These are phyloP conservation scores for Gymnopilus dilepis DNA, from an alignment of 768 basidiomycete genomes.

Conservation along the genomic window DNA sequence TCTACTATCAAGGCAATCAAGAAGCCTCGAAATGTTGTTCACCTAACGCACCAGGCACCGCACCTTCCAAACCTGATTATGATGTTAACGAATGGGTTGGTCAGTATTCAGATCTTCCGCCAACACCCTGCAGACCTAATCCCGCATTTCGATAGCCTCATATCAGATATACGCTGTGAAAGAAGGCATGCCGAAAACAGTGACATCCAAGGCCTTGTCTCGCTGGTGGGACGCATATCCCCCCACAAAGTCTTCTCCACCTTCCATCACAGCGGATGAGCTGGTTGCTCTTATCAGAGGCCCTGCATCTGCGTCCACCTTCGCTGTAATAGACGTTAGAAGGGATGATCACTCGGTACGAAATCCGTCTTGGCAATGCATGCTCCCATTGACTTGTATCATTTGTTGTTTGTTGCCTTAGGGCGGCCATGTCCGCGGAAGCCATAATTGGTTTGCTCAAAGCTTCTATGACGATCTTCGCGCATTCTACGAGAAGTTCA, in stretches of 20 bases:
- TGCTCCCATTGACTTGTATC: neutral
- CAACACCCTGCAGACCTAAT: neutral
- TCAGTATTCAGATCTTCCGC: slow-evolving; percentile 27
- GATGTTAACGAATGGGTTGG: slow-evolving; percentile 52
- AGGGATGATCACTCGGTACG: slow-evolving; percentile 50
- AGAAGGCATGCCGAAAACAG: slow-evolving; percentile 11
- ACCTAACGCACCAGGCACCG: slow-evolving; percentile 8
- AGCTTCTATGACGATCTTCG: slow-evolving; percentile 53
- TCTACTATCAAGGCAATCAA: slow-evolving; percentile 32
- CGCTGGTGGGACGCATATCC: slow-evolving; percentile 66
- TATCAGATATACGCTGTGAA: slow-evolving; percentile 55
- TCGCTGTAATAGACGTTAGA: slow-evolving; percentile 57
- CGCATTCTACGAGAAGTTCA: slow-evolving; percentile 45
- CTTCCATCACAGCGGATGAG: slow-evolving; percentile 38
- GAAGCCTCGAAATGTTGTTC: slow-evolving; percentile 22
- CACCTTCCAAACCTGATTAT: slow-evolving; percentile 26
- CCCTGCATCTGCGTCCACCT: slow-evolving; percentile 21
- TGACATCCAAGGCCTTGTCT: slow-evolving; percentile 36
- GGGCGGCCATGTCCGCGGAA: slow-evolving; percentile 61
- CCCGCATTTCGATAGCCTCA: slow-evolving; percentile 37
- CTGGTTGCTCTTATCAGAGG: slow-evolving; percentile 41
- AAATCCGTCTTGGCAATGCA: neutral
- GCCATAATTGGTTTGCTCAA: slow-evolving; percentile 53
- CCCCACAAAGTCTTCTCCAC: slow-evolving; percentile 35
- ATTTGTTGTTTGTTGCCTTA: no score